Base-by-base conservation (phyloP, 164 flowering plant species). In the Buxus sempervirens region DNA sequence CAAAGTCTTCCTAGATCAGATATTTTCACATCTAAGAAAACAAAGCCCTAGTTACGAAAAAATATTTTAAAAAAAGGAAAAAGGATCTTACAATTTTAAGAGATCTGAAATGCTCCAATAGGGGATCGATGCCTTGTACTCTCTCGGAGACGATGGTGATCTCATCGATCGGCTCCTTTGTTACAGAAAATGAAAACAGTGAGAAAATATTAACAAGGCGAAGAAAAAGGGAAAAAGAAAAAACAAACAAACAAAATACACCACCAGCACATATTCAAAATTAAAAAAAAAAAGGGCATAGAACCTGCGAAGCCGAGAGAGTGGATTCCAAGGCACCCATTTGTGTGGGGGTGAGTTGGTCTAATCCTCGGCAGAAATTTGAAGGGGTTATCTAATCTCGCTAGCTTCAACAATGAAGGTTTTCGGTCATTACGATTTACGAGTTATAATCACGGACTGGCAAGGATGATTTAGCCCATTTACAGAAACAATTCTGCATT, bases 61-160 rank as follows among this genome's bases (percentile, higher is more conserved):
- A 19, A 0, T 54, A 14, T 54, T 58, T 41, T 9, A 7, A n/a
- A 16, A 58, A 28, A 60, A 1, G 8, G 6, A 36, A 41, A 1
- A 26, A 54, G 25, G 66, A 75, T 54, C 93, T 75, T 63, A 93
- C 96, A 71, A 91, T 82, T 74, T 83, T 77, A 54, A 91, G 90
- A 63, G 93, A 88, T 65, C 75, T 82, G 72, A 93, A 87, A 58
- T 70, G 79, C 80, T 91, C 87, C 28, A 93, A 72, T 49, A 88
- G 66, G 75, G 94, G 98, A 77, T 93, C 98, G 0, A 80, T 79
- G 58, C 60, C 76, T 42, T 85, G 87, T 0, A 72, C 42, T 64
- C 86, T 84, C 74, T 85, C 82, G 9, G 98, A 81, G 19, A 93
- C 83, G 60, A 93, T 91, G 48, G 97, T 86, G 70, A 93, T 93